phyloP scores from a whole-genome alignment of 352 stramenopile species.

The Globisporangium emineosum region DNA sequence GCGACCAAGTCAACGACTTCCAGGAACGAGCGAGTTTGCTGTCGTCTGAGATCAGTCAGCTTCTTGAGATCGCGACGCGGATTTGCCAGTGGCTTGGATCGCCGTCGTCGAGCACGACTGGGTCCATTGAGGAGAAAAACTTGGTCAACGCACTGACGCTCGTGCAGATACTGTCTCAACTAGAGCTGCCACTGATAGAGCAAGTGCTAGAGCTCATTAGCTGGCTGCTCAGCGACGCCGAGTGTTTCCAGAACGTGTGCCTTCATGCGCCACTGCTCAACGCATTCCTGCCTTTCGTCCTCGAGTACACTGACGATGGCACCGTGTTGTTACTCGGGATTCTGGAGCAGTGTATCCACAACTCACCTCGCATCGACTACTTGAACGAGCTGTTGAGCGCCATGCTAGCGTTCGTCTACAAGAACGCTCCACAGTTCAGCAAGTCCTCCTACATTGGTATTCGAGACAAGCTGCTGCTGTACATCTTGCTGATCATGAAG shows the following conservation, averaged over 20 bases:
- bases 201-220: constrained; percentile 30
- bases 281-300: constrained; percentile 19
- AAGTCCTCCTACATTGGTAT: constrained; percentile 17
- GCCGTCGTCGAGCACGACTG: not conserved
- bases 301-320: constrained; percentile 2
- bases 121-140: constrained; percentile 16
- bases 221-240: constrained; percentile 23
- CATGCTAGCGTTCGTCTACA: constrained; percentile 41
- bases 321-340: constrained; percentile 24
- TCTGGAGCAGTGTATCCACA: constrained; percentile 24
- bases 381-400: constrained; percentile 38
- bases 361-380: constrained; percentile 22
- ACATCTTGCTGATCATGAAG: constrained; percentile 52
- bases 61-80: constrained; percentile 25
- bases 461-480: constrained; percentile 47
- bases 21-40: constrained; percentile 30
- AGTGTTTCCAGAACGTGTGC: constrained; percentile 31
- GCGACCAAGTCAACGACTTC: constrained; percentile 38
- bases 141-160: constrained; percentile 26
- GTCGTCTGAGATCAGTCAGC: constrained; percentile 30
- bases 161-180: constrained; percentile 15
- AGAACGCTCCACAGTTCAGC: constrained; percentile 31
- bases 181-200: constrained; percentile 21
- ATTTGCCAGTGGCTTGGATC: constrained; percentile 16
- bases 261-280: constrained; percentile 25